phyloP scores from a whole-genome alignment of 2,329 filamentous ascomycete species.

The Stemphylium vesicarium region DNA sequence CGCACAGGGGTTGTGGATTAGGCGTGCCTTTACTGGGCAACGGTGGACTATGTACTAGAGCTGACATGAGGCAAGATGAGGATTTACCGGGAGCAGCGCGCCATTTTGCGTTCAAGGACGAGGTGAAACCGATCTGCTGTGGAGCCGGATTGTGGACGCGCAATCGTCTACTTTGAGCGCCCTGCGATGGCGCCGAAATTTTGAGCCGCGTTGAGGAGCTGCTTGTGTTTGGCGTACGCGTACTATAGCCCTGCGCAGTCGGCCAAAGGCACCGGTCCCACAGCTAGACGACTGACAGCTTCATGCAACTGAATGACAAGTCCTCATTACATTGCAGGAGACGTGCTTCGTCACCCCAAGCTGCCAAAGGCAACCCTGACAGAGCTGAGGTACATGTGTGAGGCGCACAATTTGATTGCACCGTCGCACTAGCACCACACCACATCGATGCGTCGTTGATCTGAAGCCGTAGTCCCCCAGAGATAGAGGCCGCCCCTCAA shows the following conservation, averaged over 20 bases:
- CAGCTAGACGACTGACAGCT: slow-evolving; percentile 2
- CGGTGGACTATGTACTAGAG: slow-evolving; percentile 16
- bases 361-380: background rate
- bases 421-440: slow-evolving; percentile 27
- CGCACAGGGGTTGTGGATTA: slow-evolving; percentile 25
- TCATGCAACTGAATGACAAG: background rate
- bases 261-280: slow-evolving; percentile 11
- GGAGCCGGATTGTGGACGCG: slow-evolving; percentile 36
- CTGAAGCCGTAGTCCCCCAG: slow-evolving; percentile 16
- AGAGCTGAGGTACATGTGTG: slow-evolving; percentile 12
- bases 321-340: slow-evolving; percentile 13
- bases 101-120: slow-evolving; percentile 20
- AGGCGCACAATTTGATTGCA: slow-evolving; percentile 23
- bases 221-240: slow-evolving; percentile 10
- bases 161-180: slow-evolving; percentile 28
- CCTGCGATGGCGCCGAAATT: slow-evolving; percentile 11
- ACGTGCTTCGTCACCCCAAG: background rate
- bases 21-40: slow-evolving; percentile 23
- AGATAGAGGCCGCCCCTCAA: slow-evolving; percentile 13
- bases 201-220: slow-evolving; percentile 6
- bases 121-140: slow-evolving; percentile 44
- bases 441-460: slow-evolving; percentile 20
- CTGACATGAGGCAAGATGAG: slow-evolving; percentile 20
- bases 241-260: slow-evolving; percentile 3
- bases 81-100: slow-evolving; percentile 24